Evolutionary conservation across 805 yeast species (phyloP), one percentile per base, ranked within the genome.

Genomic region (Myxozyma monticola): DNA sequence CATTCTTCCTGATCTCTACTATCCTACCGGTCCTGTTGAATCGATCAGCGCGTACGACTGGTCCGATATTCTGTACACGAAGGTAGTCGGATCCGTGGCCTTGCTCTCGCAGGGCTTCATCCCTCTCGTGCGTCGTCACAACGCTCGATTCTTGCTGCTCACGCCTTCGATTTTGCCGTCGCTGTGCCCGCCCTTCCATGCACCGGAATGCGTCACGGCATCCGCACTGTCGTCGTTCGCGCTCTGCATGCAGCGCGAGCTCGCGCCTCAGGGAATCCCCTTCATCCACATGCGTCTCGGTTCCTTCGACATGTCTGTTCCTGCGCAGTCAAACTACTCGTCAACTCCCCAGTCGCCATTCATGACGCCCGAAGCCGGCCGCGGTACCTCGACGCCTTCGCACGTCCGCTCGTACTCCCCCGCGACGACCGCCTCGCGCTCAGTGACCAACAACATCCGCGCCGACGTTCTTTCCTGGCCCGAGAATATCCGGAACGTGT

Each of bases 1-100:
- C 7, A 72, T 86, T 36, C 70, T 87, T 2, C 95, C 96, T 0
- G 85, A 80, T 59, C 73, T 83, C 49, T 79, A 74, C 60, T 83
- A 78, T 66, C 85, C 87, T 3, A 66, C 79, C 2, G 89, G 88
- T 0, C 87, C 88, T 0, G 70, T 83, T 18, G 88, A 84, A 57
- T 71, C 77, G 39, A 67, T 80, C n/a, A 60, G 76, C 9, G 63
- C 73, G 12, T 67, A 70, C 10, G 72, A 77, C n/a, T 80, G 87
- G 87, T 62, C 64, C 15, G 71, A 70, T 2, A 68, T 71, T 20
- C 53, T 83, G 24, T 68, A 72, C 52, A 72, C 76, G 14, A 72
- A 80, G 45, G 57, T 79, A 1, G 60, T 75, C 26, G 66, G 77
- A 7, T 80, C 83, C 28, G 61, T 80, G 40, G 75, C 74, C 39